Base-by-base conservation (phyloP, 257 asterid species). In the Solanum medicagineum region DNA sequence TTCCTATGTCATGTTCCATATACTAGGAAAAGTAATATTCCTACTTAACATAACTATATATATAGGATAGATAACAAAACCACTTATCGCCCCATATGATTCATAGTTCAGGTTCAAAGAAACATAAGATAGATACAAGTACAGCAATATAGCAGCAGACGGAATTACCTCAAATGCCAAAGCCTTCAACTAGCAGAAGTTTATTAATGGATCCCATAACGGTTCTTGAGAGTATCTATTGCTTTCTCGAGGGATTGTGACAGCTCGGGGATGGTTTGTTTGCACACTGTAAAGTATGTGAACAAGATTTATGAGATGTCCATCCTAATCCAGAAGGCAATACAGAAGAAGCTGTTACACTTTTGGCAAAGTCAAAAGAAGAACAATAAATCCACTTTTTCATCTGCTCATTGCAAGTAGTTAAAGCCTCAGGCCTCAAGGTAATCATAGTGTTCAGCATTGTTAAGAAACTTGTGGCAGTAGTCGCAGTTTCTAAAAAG, bases 261-360 rank as follows among this genome's bases (percentile, higher is more conserved):
- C 74, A 95, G 94, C 90, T 92, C 94, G 1, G 97, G 95, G 81
- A 96, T 83, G 80, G 98, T 82, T 84, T 91, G 89, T 89, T 93
- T 94, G 85, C 88, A 87, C 86, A 95, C 98, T 96, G 95, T 74
- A 88, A 87, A 65, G 65, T 84, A 86, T 71, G 71, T 42, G 45
- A 32, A 47, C 45, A 77, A 81, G 13, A 62, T 62, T 44, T n/a
- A 62, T 63, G 69, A 49, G 79, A 68, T 73, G 85, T 63, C 59
- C 69, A 81, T 26, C 53, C 32, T 62, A 53, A 73, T 53, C 63
- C 83, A 29, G 57, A 53, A 49, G 65, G 65, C 2, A 16, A 77
- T 26, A 26, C 47, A 15, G 45, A 77, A 77, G 83, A 24, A 77
- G 11, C 44, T 24, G 47, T 29, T 26, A 26, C 83, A 53, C 45